Percentiles rank a stretch among this genome's conserved stretches.
phyloP scores from a whole-genome alignment of 805 yeast species.

The Pichia rugopelliculosa region DNA sequence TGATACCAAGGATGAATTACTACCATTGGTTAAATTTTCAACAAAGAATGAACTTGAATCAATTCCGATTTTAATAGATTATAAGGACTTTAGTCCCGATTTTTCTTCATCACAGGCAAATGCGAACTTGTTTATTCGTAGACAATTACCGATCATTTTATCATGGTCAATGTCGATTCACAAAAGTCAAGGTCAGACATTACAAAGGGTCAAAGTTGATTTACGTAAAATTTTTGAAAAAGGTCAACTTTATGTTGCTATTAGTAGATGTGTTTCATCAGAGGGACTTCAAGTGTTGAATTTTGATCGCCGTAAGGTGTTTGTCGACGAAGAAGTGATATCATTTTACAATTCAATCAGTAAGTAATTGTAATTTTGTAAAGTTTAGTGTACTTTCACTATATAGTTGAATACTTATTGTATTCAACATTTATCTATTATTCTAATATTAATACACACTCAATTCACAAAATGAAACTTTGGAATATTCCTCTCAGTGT shows the following conservation, averaged over 20 bases:
- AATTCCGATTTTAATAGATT: conserved; percentile 25
- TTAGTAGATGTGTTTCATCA: conserved; percentile 68
- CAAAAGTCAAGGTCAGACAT: conserved; percentile 80
- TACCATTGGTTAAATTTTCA: conserved; percentile 44
- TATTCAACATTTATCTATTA: too few species aligned
- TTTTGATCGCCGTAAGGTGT: conserved; percentile 51
- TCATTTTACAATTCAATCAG: conserved; percentile 43
- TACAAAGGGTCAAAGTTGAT: conserved; percentile 64
- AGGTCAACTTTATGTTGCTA: conserved; percentile 80
- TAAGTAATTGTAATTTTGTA: neutral
- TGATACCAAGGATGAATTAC: conserved; percentile 18
- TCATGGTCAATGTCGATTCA: conserved; percentile 85
- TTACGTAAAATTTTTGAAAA: conserved; percentile 61
- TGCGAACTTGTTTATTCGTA: conserved; percentile 31
- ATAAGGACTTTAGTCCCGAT: conserved; percentile 31
- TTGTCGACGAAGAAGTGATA: conserved; percentile 53
- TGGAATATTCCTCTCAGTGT: too few species aligned
- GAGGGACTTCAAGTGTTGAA: conserved; percentile 59
- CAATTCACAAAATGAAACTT: too few species aligned
- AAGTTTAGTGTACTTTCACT: too few species aligned
- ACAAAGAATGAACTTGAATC: conserved; percentile 22
- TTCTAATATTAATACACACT: too few species aligned
- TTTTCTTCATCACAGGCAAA: conserved; percentile 2
- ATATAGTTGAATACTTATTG: too few species aligned
- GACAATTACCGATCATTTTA: conserved; percentile 60